These are phyloP conservation scores for Cetraspora pellucida DNA, from an alignment of 192 early-diverging fungal genomes.

Conservation along the genomic window DNA sequence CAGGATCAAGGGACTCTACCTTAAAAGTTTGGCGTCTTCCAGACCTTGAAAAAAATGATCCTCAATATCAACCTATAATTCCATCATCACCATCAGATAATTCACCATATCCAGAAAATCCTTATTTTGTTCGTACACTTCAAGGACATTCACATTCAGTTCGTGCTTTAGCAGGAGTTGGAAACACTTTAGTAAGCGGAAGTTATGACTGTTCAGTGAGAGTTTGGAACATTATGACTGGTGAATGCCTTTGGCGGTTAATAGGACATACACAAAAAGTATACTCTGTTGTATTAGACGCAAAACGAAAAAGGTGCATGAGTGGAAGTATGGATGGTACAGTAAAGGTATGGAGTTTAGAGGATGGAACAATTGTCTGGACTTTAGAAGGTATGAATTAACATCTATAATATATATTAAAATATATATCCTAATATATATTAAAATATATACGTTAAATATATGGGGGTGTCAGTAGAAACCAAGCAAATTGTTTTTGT, in stretches of 20 bases:
- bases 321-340: conserved; percentile 94
- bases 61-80: conserved; percentile 42
- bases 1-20: conserved; percentile 93
- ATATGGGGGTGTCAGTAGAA: too few species aligned
- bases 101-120: conserved; percentile 52
- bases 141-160: conserved; percentile 89
- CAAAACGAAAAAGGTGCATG: conserved; percentile 81
- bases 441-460: too few species aligned
- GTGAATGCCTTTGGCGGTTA: conserved; percentile 67
- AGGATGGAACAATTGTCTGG: conserved; percentile 76
- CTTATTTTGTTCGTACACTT: conserved; percentile 83
- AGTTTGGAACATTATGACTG: conserved; percentile 86
- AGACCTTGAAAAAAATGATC: conserved; percentile 55
- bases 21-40: conserved; percentile 93
- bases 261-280: conserved; percentile 93
- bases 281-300: conserved; percentile 89
- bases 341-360: conserved; percentile 91
- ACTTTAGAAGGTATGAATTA: conserved; percentile 71
- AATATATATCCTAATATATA: conserved; percentile 64
- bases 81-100: conserved; percentile 33
- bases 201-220: conserved; percentile 91
- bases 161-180: conserved; percentile 88
- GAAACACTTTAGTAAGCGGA: conserved; percentile 85
- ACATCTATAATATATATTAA: too few species aligned
- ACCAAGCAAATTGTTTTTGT: too few species aligned